Percentiles rank a stretch among this genome's conserved stretches.
Conservation (phyloP, 1,284 basidiomycete genomes). For the Fomitopsis palustris region DNA sequence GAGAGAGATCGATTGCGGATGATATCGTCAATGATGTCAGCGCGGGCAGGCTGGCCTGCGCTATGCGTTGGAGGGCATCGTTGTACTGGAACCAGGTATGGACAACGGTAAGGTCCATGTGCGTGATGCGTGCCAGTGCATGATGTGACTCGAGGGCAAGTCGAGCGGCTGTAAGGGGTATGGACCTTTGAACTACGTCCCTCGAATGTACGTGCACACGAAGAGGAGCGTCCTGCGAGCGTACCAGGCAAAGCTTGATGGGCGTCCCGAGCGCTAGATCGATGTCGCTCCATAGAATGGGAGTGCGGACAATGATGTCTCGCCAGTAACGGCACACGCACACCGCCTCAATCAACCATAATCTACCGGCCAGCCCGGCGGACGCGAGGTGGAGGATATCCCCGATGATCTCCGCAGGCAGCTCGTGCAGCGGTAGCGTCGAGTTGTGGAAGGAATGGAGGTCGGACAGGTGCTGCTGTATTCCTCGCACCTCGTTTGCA, state of each 20-base stretch:
- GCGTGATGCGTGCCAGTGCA: no score
- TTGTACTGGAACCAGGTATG: no score
- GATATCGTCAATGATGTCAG: no score
- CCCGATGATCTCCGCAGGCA: neutral
- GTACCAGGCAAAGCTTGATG: neutral
- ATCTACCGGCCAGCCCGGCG: neutral
- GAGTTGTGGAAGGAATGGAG: constrained; percentile 3
- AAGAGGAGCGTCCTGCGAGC: neutral
- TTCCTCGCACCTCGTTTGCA: no score
- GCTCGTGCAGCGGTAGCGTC: no score
- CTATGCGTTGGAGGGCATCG: no score
- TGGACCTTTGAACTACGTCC: neutral
- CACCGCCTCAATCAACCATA: neutral
- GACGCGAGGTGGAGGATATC: neutral
- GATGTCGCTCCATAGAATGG: neutral
- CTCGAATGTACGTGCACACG: neutral
- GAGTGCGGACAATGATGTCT: neutral
- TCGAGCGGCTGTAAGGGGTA: no score
- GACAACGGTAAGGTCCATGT: no score
- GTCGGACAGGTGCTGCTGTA: neutral
- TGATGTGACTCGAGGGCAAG: no score
- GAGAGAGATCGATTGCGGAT: no score
- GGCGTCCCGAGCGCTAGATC: neutral
- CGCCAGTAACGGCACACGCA: neutral
- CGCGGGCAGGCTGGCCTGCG: no score